These are phyloP conservation scores for Termitomyces sp. DNA, from an alignment of 768 basidiomycete genomes.

Conservation along the genomic window DNA sequence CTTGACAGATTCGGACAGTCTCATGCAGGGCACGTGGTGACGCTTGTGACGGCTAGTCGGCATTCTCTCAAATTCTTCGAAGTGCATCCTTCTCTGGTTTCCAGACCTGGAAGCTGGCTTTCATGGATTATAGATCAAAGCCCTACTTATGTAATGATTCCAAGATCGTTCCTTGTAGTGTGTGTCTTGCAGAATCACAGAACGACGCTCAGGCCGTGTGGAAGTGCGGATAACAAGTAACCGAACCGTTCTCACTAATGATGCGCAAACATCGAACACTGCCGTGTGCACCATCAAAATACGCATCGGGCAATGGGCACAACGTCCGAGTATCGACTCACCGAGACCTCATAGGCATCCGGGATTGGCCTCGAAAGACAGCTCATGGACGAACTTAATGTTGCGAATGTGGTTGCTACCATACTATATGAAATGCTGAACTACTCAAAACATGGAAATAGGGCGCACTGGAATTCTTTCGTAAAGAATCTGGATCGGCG, in stretches of 20 bases:
- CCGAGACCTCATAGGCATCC: background rate
- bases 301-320: background rate
- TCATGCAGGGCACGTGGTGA: conserved; percentile 7
- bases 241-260: background rate
- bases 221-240: background rate
- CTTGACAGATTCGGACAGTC: background rate
- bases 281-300: background rate
- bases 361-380: background rate
- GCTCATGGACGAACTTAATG: background rate
- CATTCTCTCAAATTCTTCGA: background rate
- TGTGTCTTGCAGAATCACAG: background rate
- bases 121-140: background rate
- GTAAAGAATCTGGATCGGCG: too few species aligned
- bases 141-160: background rate
- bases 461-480: background rate
- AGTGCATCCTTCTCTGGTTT: background rate
- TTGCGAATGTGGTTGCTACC: background rate
- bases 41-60: conserved; percentile 3
- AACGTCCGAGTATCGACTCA: background rate
- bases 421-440: too few species aligned
- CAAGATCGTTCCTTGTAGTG: background rate
- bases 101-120: background rate
- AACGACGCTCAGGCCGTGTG: too few species aligned
- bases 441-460: background rate
- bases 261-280: conserved; percentile 1